A percentile compares a stretch with the other conserved stretches of the same genome.
Conservation (phyloP, 202 grass and related monocot genomes). For the Setaria viridis region DNA sequence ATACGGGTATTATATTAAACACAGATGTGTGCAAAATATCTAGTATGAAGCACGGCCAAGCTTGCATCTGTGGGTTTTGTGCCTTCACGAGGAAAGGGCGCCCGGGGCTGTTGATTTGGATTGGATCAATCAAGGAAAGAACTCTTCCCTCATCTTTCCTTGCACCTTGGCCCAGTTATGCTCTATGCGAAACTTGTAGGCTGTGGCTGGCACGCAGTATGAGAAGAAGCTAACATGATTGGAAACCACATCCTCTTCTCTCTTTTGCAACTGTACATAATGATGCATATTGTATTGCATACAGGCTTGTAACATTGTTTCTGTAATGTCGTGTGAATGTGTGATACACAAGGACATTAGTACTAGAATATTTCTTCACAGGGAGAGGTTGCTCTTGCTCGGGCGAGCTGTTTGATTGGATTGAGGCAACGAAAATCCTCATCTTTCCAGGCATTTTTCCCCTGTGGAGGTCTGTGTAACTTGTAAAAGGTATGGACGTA, state of each 20-base stretch:
- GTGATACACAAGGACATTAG: not conserved
- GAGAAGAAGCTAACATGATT: slow-evolving; percentile 35
- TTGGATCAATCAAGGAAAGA: slow-evolving; percentile 36
- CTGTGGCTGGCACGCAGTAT: not conserved
- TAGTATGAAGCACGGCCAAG: not conserved
- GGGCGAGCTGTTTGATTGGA: not conserved
- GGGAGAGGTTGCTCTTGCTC: not conserved
- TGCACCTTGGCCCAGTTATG: not conserved
- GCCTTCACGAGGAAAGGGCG: slow-evolving; percentile 5
- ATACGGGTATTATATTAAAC: not conserved
- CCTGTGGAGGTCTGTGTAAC: slow-evolving; percentile 7
- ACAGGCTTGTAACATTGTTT: slow-evolving; percentile 10
- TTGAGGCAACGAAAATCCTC: not conserved
- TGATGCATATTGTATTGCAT: slow-evolving; percentile 21
- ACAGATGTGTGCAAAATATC: not conserved
- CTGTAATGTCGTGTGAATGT: not conserved
- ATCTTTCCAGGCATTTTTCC: slow-evolving; percentile 2
- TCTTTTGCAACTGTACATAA: slow-evolving; percentile 24
- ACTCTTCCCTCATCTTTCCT: slow-evolving; percentile 14
- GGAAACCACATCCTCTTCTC: not conserved
- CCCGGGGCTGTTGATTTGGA: not conserved
- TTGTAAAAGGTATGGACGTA: not conserved
- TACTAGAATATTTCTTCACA: slow-evolving; percentile 11
- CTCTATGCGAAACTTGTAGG: not conserved
- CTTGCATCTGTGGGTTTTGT: slow-evolving; percentile 21